Percentiles rank a stretch among this genome's conserved stretches.
These are phyloP conservation scores for Coemansia erecta DNA, from an alignment of 192 early-diverging fungal genomes.

Conservation along the genomic window DNA sequence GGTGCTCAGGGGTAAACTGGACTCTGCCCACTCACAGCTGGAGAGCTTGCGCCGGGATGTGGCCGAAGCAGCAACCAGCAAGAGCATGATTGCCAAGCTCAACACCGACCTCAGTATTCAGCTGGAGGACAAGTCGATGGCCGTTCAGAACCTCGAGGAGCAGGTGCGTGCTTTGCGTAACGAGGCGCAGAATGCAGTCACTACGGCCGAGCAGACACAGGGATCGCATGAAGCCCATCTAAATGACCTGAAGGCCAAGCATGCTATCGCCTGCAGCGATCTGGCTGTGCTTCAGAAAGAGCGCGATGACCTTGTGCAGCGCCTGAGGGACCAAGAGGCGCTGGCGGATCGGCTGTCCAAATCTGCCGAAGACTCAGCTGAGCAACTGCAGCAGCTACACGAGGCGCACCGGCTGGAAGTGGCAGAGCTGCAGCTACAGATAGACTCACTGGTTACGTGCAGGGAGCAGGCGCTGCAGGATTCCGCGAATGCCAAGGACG, in stretches of 20 bases:
- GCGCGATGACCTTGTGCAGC: not conserved
- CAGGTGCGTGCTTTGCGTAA: conserved; percentile 9
- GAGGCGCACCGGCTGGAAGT: not conserved
- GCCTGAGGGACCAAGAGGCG: not conserved
- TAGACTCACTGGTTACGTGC: not conserved
- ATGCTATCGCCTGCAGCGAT: not conserved
- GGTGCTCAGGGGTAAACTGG: conserved; percentile 7
- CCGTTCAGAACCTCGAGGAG: conserved; percentile 6
- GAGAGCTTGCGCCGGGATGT: conserved; percentile 6
- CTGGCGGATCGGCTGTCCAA: not conserved
- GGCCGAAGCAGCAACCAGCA: conserved; percentile 9
- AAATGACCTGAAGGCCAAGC: not conserved
- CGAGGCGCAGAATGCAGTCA: not conserved
- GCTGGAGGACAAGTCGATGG: conserved; percentile 5
- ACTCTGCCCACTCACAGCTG: conserved; percentile 4
- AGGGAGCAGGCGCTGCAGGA: not conserved
- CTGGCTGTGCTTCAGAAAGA: not conserved
- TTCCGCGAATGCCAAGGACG: not conserved
- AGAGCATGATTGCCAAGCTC: conserved; percentile 5
- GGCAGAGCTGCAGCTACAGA: conserved; percentile 4
- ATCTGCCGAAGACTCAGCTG: not conserved
- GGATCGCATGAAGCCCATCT: too few relatives aligned
- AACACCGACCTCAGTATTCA: conserved; percentile 21
- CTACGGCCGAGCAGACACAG: not conserved
- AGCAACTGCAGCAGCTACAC: not conserved